Percentiles rank a stretch among this genome's conserved stretches.
Evolutionary conservation across 2,329 filamentous ascomycete species (phyloP).

Genomic region (Ophiostoma himal-ulmi): DNA sequence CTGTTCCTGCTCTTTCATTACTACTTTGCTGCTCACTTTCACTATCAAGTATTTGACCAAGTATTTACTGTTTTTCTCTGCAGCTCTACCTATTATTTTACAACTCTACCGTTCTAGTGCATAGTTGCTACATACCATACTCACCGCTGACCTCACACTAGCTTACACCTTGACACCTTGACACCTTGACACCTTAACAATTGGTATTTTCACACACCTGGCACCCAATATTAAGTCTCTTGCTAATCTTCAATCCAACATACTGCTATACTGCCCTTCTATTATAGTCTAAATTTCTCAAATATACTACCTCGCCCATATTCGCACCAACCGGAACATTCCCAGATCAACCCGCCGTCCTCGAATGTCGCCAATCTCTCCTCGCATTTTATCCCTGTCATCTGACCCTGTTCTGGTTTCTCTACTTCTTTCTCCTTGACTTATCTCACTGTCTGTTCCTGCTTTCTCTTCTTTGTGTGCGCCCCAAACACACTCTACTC

Average conservation of each 20-base stretch:
- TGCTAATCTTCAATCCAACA: background rate
- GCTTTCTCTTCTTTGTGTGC: background rate
- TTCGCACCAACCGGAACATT: slow-evolving; percentile 8
- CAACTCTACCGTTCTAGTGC: background rate
- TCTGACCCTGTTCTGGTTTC: slow-evolving; percentile 7
- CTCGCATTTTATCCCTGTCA: background rate
- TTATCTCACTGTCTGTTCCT: background rate
- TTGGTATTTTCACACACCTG: background rate
- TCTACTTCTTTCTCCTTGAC: background rate
- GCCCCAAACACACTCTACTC: background rate
- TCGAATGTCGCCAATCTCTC: slow-evolving; percentile 12
- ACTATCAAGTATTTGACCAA: background rate
- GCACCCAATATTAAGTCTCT: background rate
- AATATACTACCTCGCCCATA: slow-evolving; percentile 1
- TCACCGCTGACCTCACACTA: background rate
- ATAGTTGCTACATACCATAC: background rate
- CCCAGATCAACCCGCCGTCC: slow-evolving; percentile 5
- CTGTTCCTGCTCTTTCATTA: background rate
- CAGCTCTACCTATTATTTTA: background rate
- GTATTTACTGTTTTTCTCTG: background rate
- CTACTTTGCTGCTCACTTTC: background rate
- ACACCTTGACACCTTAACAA: background rate
- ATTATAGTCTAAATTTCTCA: background rate
- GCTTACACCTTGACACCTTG: background rate
- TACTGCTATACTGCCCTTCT: background rate